Base-by-base conservation (phyloP, 2,329 filamentous ascomycete species). In the Sporothrix humicola region DNA sequence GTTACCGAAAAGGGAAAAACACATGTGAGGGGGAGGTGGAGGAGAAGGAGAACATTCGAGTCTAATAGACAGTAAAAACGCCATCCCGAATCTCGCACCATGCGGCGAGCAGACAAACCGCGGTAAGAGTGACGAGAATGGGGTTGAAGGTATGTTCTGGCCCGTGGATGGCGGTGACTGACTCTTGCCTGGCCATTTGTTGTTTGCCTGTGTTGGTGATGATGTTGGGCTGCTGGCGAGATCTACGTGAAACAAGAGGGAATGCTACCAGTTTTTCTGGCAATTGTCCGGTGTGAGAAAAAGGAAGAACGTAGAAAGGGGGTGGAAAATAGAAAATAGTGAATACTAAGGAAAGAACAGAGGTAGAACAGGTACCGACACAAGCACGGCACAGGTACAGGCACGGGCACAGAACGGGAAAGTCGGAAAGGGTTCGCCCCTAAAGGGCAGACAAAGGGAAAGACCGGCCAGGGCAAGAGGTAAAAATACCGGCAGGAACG, bases 351-450 rank as follows among this genome's bases (percentile, higher is more conserved):
- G 52, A 20, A 20, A 54, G 52, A 54, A 54, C 17, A 20, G n/a
- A 17, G 20, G 20, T 54, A 17, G n/a, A 54, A 23, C 52, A 54
- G 52, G 52, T 20, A 54, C 54, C 23, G 54, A 20, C 15, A 52
- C 50, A 52, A n/a, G 46, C 10, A 48, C 9, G 31, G 15, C 46
- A 48, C 15, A 48, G 46, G 50, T 52, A 52, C 56, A 58, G 56
- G 56, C 13, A 52, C 56, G 37, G 56, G 56, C 13, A 58, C 56
- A 58, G 58, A 63, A 63, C 13, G 58, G 31, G 37, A 63, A 44
- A 42, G 37, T 20, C 59, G 59, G 37, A 26, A 42, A 13, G 17
- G 9, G 17, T 7, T 46, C 37, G 59, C 42, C 59, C 10, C 10
- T 17, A 63, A 37, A 37, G n/a, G n/a, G 26, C 8, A 31, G 15